A percentile compares a stretch with the other conserved stretches of the same genome.
phyloP scores from a whole-genome alignment of 148 eudicot species.

The Bassia scoparia region DNA sequence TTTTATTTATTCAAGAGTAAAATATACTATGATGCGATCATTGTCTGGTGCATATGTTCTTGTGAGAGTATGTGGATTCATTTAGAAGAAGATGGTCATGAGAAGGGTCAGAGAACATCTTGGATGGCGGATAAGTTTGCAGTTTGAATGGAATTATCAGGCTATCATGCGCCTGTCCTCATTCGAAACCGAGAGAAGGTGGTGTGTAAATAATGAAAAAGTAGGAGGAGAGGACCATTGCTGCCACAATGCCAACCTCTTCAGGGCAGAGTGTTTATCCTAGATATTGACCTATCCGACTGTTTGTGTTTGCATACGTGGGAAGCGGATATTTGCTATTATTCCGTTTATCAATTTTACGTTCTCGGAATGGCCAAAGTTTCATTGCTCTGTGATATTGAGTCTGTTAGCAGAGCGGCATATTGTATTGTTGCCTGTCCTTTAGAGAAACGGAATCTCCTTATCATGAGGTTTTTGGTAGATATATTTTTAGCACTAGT shows the following conservation, averaged over 20 bases:
- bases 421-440: neutral
- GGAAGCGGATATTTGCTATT: too few relatives aligned
- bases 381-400: too few relatives aligned
- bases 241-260: too few relatives aligned
- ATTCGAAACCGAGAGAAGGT: too few relatives aligned
- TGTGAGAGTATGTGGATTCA: neutral
- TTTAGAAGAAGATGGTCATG: neutral
- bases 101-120: neutral
- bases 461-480: neutral
- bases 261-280: too few relatives aligned
- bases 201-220: too few relatives aligned
- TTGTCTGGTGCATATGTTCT: neutral
- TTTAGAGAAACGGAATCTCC: neutral
- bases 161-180: too few relatives aligned
- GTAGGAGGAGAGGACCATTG: too few relatives aligned
- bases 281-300: too few relatives aligned
- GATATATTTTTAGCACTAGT: neutral
- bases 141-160: too few relatives aligned
- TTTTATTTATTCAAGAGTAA: neutral
- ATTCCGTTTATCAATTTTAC: neutral
- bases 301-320: too few relatives aligned
- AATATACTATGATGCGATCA: too few relatives aligned
- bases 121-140: neutral
- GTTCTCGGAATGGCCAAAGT: neutral
- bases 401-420: neutral